phyloP scores from a whole-genome alignment of 1,284 basidiomycete species.

The Cryptococcus sp. region DNA sequence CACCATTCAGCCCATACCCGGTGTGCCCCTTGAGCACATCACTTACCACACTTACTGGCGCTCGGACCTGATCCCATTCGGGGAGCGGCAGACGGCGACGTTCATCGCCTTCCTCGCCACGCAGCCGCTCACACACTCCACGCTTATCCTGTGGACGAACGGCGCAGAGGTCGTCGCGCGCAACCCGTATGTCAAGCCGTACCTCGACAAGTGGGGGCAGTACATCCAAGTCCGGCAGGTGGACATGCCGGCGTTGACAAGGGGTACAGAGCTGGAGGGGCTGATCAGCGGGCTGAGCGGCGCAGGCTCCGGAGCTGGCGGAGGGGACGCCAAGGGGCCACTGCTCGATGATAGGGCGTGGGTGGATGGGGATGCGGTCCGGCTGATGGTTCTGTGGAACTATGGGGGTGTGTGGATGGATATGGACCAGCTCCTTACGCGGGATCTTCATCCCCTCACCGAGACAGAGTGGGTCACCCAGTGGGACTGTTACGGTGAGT shows the following conservation, averaged over 20 bases:
- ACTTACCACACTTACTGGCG: slow-evolving; percentile 89
- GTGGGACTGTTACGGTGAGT: slow-evolving; percentile 91
- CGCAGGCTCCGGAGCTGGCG: background rate
- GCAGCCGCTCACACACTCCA: slow-evolving; percentile 63
- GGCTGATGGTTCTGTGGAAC: slow-evolving; percentile 81
- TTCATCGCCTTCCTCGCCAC: slow-evolving; percentile 87
- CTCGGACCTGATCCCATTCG: slow-evolving; percentile 71
- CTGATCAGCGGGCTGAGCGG: slow-evolving; percentile 11
- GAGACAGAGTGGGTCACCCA: slow-evolving; percentile 93
- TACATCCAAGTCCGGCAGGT: slow-evolving; percentile 66
- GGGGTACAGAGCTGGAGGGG: slow-evolving; percentile 69
- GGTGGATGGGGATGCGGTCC: slow-evolving; percentile 87
- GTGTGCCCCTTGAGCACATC: slow-evolving; percentile 52
- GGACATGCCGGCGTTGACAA: slow-evolving; percentile 64
- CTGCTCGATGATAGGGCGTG: slow-evolving; percentile 69
- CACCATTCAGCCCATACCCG: slow-evolving; percentile 56
- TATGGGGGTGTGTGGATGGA: slow-evolving; percentile 91
- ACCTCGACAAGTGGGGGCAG: slow-evolving; percentile 62
- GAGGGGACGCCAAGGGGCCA: slow-evolving; percentile 44
- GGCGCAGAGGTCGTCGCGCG: slow-evolving; percentile 58
- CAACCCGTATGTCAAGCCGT: slow-evolving; percentile 62
- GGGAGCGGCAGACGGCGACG: slow-evolving; percentile 76
- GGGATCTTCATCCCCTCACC: slow-evolving; percentile 73
- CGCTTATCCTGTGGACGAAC: slow-evolving; percentile 82
- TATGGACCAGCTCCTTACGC: slow-evolving; percentile 85